A percentile compares a stretch with the other conserved stretches of the same genome.
These are phyloP conservation scores for Gaeumannomyces tritici DNA, from an alignment of 2,329 filamentous ascomycete species.

Conservation along the genomic window DNA sequence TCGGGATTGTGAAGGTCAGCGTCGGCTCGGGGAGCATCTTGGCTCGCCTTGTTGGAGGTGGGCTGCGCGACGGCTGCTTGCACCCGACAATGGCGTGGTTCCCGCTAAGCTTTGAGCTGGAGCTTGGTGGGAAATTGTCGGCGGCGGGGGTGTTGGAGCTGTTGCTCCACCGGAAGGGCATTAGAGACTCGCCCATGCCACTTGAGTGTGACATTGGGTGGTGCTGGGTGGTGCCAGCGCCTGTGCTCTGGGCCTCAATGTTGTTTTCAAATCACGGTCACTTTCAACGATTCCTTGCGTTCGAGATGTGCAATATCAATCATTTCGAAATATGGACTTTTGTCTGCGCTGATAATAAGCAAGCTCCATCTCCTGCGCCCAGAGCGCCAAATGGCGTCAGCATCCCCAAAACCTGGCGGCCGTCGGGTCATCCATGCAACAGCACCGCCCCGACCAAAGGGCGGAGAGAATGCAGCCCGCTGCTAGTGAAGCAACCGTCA, in stretches of 20 bases:
- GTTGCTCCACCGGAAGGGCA: neutral
- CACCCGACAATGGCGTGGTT: neutral
- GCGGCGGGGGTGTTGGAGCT: neutral
- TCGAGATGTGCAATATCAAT: neutral
- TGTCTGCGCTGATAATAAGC: neutral
- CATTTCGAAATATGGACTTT: neutral
- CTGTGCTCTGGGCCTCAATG: too few relatives aligned
- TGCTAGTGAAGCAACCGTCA: neutral
- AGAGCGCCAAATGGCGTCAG: neutral
- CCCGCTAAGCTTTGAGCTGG: neutral
- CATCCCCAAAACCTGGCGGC: neutral
- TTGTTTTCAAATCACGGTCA: neutral
- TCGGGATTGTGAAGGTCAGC: constrained; percentile 69
- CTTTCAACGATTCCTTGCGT: neutral
- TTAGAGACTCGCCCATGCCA: neutral
- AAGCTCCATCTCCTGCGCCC: neutral
- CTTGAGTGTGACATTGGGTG: neutral
- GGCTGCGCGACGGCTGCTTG: neutral
- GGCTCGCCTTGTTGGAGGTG: neutral
- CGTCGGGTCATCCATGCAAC: neutral
- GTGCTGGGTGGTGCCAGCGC: too few relatives aligned
- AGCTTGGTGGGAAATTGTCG: neutral
- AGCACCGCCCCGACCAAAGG: neutral
- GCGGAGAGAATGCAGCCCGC: neutral
- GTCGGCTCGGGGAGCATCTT: constrained; percentile 46